A percentile compares a stretch with the other conserved stretches of the same genome.
Conservation (phyloP, 257 asterid genomes). For the Thymus quinquecostatus region DNA sequence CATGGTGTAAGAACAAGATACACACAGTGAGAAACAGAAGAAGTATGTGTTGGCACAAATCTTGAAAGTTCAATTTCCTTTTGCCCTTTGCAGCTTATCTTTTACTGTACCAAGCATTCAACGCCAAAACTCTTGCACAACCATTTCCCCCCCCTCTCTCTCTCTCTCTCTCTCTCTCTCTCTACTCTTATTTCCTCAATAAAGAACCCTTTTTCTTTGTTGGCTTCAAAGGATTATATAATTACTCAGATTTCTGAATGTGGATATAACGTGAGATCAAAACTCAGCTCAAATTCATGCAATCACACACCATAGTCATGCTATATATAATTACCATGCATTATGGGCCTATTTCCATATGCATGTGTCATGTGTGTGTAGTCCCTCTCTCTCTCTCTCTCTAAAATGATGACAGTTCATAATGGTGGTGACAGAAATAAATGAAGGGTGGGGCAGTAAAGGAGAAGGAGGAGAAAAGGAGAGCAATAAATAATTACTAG, state of each 20-base stretch:
- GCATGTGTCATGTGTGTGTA: background rate
- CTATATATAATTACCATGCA: background rate
- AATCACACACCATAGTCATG: background rate
- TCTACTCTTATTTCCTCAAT: background rate
- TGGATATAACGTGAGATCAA: background rate
- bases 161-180: background rate
- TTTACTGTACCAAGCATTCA: constrained; percentile 36
- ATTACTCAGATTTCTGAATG: too few species aligned
- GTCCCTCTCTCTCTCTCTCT: background rate
- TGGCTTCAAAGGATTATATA: background rate
- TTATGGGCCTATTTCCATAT: too few species aligned
- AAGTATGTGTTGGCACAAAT: constrained; percentile 24
- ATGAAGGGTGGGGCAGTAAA: constrained; percentile 13
- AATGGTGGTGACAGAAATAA: constrained; percentile 21
- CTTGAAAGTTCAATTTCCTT: constrained; percentile 28
- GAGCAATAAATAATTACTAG: constrained; percentile 42
- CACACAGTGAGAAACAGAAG: constrained; percentile 31
- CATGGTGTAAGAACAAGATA: background rate
- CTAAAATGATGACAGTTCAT: background rate
- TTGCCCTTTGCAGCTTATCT: constrained; percentile 20
- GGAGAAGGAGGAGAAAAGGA: constrained; percentile 1
- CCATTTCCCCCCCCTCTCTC: background rate
- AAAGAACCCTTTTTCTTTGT: background rate
- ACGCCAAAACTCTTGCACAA: constrained; percentile 23
- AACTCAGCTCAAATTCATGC: background rate